These are phyloP conservation scores for Fremontodendron californicum DNA, from an alignment of 345 rosid genomes.

Conservation along the genomic window DNA sequence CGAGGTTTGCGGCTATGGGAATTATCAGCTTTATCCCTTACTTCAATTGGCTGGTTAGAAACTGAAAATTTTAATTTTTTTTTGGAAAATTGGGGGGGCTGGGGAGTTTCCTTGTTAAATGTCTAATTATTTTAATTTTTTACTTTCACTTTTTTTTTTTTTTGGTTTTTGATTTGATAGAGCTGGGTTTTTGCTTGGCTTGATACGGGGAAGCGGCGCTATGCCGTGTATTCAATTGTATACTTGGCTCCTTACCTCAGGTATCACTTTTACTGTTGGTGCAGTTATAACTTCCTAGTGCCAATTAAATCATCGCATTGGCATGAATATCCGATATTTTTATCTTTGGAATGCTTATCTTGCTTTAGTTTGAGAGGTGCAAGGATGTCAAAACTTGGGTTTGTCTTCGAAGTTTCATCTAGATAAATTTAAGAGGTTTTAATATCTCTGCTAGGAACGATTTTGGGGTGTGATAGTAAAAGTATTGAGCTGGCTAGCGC, in stretches of 20 bases:
- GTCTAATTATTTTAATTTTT: neutral
- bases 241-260: constrained; percentile 86
- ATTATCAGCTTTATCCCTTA: constrained; percentile 86
- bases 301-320: neutral
- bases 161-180: constrained; percentile 29
- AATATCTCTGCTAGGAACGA: neutral
- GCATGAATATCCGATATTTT: neutral
- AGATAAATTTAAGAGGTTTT: neutral
- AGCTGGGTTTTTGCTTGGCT: constrained; percentile 99
- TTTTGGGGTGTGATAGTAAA: too few species aligned
- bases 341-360: neutral
- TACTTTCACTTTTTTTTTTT: too few species aligned
- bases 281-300: neutral
- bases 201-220: constrained; percentile 82
- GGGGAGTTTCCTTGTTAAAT: neutral
- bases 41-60: constrained; percentile 92
- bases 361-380: neutral
- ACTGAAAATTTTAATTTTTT: neutral
- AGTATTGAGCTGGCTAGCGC: neutral
- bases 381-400: neutral
- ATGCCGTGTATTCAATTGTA: constrained; percentile 63
- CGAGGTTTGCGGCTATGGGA: constrained; percentile 86
- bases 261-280: constrained; percentile 27
- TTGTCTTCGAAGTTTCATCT: neutral
- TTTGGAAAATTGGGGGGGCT: too few species aligned